phyloP scores from a whole-genome alignment of 2,329 filamentous ascomycete genomes.

The Exophiala mesophila region DNA sequence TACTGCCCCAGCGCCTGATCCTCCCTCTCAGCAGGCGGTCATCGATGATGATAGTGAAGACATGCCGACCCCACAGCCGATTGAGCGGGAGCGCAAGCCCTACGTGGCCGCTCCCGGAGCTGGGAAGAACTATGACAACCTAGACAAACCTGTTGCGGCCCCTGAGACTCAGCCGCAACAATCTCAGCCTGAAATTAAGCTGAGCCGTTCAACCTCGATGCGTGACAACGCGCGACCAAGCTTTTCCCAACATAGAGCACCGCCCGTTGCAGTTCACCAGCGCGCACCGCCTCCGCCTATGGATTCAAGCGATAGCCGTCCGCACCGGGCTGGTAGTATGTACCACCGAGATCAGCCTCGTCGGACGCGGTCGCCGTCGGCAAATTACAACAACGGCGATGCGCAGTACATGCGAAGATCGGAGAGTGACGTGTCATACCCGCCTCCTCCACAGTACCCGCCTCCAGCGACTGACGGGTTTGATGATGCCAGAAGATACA shows the following conservation, averaged over 20 bases:
- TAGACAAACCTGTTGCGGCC: constrained; percentile 26
- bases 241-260: constrained; percentile 5
- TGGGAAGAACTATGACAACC: constrained; percentile 52
- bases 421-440: constrained; percentile 14
- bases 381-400: constrained; percentile 14
- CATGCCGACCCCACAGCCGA: constrained; percentile 42
- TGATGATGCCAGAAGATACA: constrained; percentile 17
- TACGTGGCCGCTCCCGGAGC: constrained; percentile 56
- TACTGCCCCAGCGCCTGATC: background rate
- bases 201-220: constrained; percentile 16
- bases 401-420: constrained; percentile 9
- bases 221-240: constrained; percentile 9
- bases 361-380: constrained; percentile 20
- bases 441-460: constrained; percentile 13
- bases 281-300: constrained; percentile 16
- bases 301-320: constrained; percentile 17
- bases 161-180: background rate
- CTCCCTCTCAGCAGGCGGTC: constrained; percentile 27
- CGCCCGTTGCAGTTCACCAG: constrained; percentile 24
- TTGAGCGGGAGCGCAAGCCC: constrained; percentile 63
- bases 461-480: constrained; percentile 10
- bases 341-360: constrained; percentile 20
- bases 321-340: constrained; percentile 15
- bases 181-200: constrained; percentile 8
- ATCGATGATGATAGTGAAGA: constrained; percentile 39